These are phyloP conservation scores for Lasiosphaeria hispida DNA, from an alignment of 495 filamentous ascomycete species.

Conservation along the genomic window DNA sequence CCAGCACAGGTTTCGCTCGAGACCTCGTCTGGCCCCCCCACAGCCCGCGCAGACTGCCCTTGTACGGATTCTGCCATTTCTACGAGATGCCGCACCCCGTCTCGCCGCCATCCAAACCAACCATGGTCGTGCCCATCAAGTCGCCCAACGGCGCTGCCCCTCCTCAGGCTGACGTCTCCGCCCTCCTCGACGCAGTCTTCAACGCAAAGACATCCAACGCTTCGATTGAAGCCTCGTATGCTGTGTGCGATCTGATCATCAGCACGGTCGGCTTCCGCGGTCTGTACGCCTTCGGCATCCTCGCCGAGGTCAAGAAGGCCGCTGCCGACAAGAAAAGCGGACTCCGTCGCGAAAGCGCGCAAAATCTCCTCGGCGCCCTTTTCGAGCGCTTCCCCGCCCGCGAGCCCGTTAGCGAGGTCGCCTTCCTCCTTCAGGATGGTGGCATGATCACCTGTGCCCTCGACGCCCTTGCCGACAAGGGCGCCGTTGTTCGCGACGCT, in stretches of 20 bases:
- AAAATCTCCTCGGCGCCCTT: constrained; percentile 90
- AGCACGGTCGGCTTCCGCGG: constrained; percentile 76
- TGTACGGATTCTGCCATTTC: background rate
- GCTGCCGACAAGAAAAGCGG: constrained; percentile 94
- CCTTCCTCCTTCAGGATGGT: constrained; percentile 77
- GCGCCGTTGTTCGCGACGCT: constrained; percentile 78
- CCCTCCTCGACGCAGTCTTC: constrained; percentile 73
- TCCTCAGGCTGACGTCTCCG: constrained; percentile 67
- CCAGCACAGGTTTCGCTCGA: constrained; percentile 17
- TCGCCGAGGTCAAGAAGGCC: constrained; percentile 74
- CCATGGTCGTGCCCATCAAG: constrained; percentile 35
- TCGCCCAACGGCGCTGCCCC: constrained; percentile 38
- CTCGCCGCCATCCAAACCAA: constrained; percentile 17
- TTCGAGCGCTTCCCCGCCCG: constrained; percentile 83
- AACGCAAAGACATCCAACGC: constrained; percentile 76
- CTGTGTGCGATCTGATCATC: constrained; percentile 73
- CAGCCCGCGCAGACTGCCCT: constrained; percentile 4
- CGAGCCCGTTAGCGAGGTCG: constrained; percentile 74
- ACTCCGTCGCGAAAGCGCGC: constrained; percentile 80
- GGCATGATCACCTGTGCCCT: constrained; percentile 69
- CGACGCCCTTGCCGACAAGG: constrained; percentile 89
- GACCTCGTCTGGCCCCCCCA: constrained; percentile 2
- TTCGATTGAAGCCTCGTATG: constrained; percentile 84
- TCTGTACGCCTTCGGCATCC: constrained; percentile 68
- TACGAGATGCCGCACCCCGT: constrained; percentile 26